Percentiles rank a stretch among this genome's conserved stretches.
These are phyloP conservation scores for Saccharomyces kudriavzevii DNA, from an alignment of 805 yeast genomes.

Conservation along the genomic window DNA sequence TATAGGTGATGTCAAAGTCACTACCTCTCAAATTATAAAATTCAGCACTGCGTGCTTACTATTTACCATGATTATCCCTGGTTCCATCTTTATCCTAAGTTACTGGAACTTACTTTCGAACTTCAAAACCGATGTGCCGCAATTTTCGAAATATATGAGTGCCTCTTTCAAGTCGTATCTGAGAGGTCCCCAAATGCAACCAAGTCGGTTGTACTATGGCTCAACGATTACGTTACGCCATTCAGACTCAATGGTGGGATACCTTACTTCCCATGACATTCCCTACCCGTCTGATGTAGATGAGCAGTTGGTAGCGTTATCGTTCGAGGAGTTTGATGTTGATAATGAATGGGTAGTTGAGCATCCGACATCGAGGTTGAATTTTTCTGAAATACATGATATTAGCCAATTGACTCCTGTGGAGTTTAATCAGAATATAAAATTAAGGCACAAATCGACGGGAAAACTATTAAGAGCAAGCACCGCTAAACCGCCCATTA, in stretches of 20 bases:
- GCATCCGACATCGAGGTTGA: slow-evolving; percentile 24
- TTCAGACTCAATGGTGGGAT: slow-evolving; percentile 58
- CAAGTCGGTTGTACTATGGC: slow-evolving; percentile 67
- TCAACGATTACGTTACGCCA: slow-evolving; percentile 69
- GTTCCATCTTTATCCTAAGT: slow-evolving; percentile 45
- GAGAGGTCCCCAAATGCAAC: slow-evolving; percentile 33
- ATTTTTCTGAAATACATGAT: slow-evolving; percentile 11
- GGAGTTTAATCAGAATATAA: slow-evolving; percentile 47
- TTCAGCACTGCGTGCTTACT: slow-evolving; percentile 36
- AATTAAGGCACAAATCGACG: slow-evolving; percentile 64
- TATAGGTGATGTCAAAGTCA: slow-evolving; percentile 57
- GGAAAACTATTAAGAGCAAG: slow-evolving; percentile 64
- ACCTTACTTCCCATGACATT: slow-evolving; percentile 68
- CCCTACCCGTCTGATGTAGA: slow-evolving; percentile 57
- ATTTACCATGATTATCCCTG: slow-evolving; percentile 47
- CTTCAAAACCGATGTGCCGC: slow-evolving; percentile 11
- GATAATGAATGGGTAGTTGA: slow-evolving; percentile 75
- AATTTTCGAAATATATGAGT: slow-evolving; percentile 40
- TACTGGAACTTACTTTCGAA: slow-evolving; percentile 43
- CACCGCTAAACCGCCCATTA: slow-evolving; percentile 67
- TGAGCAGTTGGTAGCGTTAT: slow-evolving; percentile 74
- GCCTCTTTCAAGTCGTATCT: slow-evolving; percentile 59
- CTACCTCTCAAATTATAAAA: slow-evolving; percentile 31
- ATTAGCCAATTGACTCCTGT: slow-evolving; percentile 28
- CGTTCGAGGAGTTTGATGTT: slow-evolving; percentile 47